Base-by-base conservation (phyloP, 331 rosid genomes). In the Dryas integrifolia region DNA sequence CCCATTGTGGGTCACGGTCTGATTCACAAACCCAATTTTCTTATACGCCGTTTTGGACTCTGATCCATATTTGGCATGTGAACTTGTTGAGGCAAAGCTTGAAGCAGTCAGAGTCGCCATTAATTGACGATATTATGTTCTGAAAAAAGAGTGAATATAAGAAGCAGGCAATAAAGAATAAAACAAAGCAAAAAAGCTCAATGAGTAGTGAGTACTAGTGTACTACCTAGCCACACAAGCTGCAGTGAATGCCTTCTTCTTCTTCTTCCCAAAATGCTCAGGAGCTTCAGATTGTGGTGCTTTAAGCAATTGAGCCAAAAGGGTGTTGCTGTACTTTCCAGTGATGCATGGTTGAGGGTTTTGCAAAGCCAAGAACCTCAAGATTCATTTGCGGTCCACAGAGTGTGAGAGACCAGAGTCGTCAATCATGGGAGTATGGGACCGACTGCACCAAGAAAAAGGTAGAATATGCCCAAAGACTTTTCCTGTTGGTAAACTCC, bases 21-120 rank as follows among this genome's bases (percentile, higher is more conserved):
- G 83, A 63, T 82, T 85, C 59, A 76, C 69, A 45, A 74, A 87
- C 44, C 82, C 21, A 24, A 67, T 30, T 58, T 80, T 74, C 67
- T 68, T 74, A 16, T 79, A 38, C 38, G 67, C 49, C n/a, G 44
- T 59, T 65, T 80, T 89, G 4, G 75, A 67, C 63, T 85, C 90
- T 40, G 69, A 41, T 12, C 80, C 75, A 40, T 58, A 26, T 48
- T 62, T 69, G 64, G 74, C 74, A 45, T 64, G 74, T 13, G 82
- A 69, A 53, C 53, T 77, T 73, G 77, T 80, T 24, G 89, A 80
- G 70, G 83, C 79, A 62, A 86, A 50, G 64, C 74, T 81, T 56
- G 92, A 81, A 71, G 82, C 88, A 67, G 88, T 56, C 50, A 87
- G 12, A 69, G 80, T 63, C 68, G 88, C 89, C 96, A 90, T 87